These are phyloP conservation scores for Venturia oleaginea DNA, from an alignment of 2,329 filamentous ascomycete species.

Conservation along the genomic window DNA sequence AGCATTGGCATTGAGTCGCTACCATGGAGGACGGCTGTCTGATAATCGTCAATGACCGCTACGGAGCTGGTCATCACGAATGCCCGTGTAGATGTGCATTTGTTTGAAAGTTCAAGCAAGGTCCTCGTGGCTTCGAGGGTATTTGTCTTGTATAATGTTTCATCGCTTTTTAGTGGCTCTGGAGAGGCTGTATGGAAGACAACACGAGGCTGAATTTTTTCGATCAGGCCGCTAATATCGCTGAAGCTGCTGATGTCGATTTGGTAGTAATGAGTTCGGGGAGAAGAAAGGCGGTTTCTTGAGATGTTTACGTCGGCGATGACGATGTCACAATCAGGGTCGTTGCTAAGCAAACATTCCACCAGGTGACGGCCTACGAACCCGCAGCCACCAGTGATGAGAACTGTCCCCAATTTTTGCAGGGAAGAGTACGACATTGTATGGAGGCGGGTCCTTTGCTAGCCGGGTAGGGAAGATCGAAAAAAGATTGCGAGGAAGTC, in stretches of 20 bases:
- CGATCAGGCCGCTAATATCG: constrained; percentile 40
- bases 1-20: constrained; percentile 5
- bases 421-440: no score
- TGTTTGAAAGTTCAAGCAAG: constrained; percentile 63
- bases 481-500: no score
- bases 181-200: constrained; percentile 76
- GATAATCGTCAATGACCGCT: constrained; percentile 45
- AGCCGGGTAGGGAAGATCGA: no score
- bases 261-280: constrained; percentile 25
- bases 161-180: constrained; percentile 36
- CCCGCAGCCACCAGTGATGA: constrained; percentile 39
- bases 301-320: constrained; percentile 24
- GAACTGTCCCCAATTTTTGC: constrained; percentile 20
- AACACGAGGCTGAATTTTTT: constrained; percentile 61
- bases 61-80: constrained; percentile 89
- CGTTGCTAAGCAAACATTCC: constrained; percentile 22
- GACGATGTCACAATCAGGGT: constrained; percentile 30
- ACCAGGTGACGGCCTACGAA: constrained; percentile 35
- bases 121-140: constrained; percentile 81
- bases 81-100: constrained; percentile 61
- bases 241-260: constrained; percentile 30
- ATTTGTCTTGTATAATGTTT: constrained; percentile 65
- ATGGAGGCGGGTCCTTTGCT: no score
- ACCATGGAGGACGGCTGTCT: constrained; percentile 7
- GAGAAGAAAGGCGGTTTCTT: constrained; percentile 15